These are phyloP conservation scores for Yarrowia sp. DNA, from an alignment of 805 yeast genomes.

Conservation along the genomic window DNA sequence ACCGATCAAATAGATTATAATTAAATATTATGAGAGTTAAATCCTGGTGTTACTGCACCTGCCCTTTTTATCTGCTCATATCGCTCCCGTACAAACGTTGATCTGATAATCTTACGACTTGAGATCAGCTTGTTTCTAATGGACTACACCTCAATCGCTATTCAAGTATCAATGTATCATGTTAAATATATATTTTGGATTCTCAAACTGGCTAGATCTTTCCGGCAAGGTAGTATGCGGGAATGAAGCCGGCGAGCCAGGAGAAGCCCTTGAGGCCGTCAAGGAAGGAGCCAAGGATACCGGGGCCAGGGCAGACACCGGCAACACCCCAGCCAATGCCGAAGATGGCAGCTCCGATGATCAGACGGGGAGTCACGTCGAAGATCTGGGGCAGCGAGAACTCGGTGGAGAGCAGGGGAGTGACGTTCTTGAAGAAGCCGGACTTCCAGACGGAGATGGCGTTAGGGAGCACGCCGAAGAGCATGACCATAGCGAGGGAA, in stretches of 20 bases:
- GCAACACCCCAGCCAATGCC: conserved; percentile 55
- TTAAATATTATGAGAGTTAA: too few species aligned
- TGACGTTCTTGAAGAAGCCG: conserved; percentile 23
- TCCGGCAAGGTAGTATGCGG: conserved; percentile 35
- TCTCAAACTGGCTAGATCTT: background rate
- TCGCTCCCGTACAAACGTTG: too few species aligned
- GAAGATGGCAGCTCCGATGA: conserved; percentile 47
- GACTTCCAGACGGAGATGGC: conserved; percentile 36
- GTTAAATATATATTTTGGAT: background rate
- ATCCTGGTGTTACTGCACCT: too few species aligned
- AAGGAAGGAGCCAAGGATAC: conserved; percentile 38
- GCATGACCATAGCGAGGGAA: conserved; percentile 45
- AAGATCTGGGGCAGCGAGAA: conserved; percentile 34
- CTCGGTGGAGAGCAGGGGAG: conserved; percentile 3
- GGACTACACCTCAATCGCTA: too few species aligned
- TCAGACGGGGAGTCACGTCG: conserved; percentile 37
- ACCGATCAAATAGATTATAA: too few species aligned
- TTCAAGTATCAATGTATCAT: background rate
- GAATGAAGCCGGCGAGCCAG: conserved; percentile 38
- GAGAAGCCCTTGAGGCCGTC: conserved; percentile 34
- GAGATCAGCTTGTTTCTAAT: too few species aligned
- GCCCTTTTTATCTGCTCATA: too few species aligned
- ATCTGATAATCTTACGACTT: too few species aligned
- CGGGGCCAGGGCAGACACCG: conserved; percentile 58
- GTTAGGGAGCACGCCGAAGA: conserved; percentile 49